Conservation (phyloP, 345 rosid genomes). For the Combretum micranthum region DNA sequence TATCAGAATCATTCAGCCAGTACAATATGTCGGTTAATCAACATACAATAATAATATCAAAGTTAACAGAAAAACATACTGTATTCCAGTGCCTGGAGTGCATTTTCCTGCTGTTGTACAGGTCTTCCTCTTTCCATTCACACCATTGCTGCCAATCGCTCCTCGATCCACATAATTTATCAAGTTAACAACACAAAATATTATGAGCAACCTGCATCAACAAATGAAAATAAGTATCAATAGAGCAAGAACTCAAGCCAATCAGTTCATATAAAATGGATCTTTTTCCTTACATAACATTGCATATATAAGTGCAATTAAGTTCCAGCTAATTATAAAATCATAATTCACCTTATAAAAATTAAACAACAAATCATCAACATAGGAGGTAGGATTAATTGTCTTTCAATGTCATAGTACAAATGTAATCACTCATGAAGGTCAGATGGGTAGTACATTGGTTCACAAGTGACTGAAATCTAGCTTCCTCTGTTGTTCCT, state of each 20-base stretch:
- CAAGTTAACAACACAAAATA: slow-evolving; percentile 78
- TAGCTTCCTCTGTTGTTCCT: no score
- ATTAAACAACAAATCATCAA: neutral
- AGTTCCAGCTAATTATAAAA: neutral
- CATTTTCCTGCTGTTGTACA: slow-evolving; percentile 59
- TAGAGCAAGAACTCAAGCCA: no score
- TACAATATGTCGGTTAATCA: neutral
- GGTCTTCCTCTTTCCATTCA: slow-evolving; percentile 61
- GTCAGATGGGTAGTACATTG: no score
- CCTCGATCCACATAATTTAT: slow-evolving; percentile 92
- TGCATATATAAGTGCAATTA: no score
- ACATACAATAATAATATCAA: neutral
- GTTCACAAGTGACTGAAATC: no score
- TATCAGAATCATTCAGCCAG: no score
- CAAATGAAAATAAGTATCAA: neutral
- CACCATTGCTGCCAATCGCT: slow-evolving; percentile 91
- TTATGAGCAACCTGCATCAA: slow-evolving; percentile 55
- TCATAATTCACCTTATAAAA: neutral
- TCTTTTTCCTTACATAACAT: no score
- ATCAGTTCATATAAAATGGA: no score
- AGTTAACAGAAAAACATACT: slow-evolving; percentile 36
- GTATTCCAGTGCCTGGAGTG: slow-evolving; percentile 77
- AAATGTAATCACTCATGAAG: no score
- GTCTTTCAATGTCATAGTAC: no score
- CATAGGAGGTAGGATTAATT: no score